Evolutionary conservation across 176 grass and related monocot species (phyloP).

Genomic region (Juncus effusus): DNA sequence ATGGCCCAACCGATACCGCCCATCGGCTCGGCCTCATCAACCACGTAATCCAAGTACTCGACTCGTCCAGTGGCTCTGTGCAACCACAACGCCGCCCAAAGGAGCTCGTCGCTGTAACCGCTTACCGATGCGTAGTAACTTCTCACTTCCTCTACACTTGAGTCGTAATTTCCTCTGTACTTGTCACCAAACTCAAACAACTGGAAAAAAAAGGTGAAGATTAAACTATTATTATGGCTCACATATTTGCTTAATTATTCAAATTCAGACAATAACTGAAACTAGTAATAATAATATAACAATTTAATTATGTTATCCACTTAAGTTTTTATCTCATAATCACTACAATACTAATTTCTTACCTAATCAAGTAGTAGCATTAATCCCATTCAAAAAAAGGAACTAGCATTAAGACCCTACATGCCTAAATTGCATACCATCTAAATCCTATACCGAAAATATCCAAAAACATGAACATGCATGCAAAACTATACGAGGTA

Average conservation of each 20-base stretch:
- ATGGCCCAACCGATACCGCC: conserved; percentile 78
- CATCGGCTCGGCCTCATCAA: conserved; percentile 43
- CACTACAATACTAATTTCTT: no score
- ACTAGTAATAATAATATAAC: no score
- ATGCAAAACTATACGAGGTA: no score
- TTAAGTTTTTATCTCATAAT: no score
- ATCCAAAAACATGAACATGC: no score
- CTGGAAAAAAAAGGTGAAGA: conserved; percentile 17
- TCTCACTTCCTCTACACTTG: conserved; percentile 54
- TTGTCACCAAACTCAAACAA: conserved; percentile 73
- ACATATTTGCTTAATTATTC: no score
- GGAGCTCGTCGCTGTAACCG: conserved; percentile 89
- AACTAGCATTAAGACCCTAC: neutral
- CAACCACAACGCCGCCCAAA: conserved; percentile 97
- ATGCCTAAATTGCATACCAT: neutral
- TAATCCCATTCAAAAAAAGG: no score
- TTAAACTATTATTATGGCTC: no score
- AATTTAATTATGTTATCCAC: no score
- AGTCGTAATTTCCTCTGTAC: conserved; percentile 65
- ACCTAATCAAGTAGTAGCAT: no score
- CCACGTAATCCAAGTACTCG: conserved; percentile 62
- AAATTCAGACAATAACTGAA: no score
- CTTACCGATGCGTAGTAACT: conserved; percentile 90
- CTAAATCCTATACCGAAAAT: no score
- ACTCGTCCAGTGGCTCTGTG: conserved; percentile 64